These are phyloP conservation scores for Fusarium sororula DNA, from an alignment of 2,329 filamentous ascomycete species.

Conservation along the genomic window DNA sequence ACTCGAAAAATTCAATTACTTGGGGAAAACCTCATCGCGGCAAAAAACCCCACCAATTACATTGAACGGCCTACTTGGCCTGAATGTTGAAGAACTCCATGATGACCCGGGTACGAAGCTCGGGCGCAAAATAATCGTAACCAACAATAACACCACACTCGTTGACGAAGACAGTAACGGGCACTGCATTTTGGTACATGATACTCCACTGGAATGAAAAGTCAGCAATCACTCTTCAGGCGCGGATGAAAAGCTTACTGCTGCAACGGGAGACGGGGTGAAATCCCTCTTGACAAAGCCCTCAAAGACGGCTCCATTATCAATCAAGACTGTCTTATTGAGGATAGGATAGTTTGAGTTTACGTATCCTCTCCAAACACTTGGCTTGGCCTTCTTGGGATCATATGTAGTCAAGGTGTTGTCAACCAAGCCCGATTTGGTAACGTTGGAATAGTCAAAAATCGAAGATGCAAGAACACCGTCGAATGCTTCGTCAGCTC, in stretches of 20 bases:
- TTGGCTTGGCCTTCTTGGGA: conserved; percentile 19
- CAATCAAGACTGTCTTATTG: conserved; percentile 41
- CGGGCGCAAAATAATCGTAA: conserved; percentile 48
- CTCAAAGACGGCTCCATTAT: conserved; percentile 36
- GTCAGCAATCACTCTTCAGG: not conserved
- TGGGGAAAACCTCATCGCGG: not conserved
- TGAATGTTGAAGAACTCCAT: conserved; percentile 46
- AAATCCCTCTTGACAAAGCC: conserved; percentile 38
- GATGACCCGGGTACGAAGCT: conserved; percentile 41
- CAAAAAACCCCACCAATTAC: not conserved
- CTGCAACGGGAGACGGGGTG: conserved; percentile 29
- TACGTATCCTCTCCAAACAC: conserved; percentile 47
- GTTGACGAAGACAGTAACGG: conserved; percentile 49
- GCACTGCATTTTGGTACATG: conserved; percentile 48
- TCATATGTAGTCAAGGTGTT: conserved; percentile 46
- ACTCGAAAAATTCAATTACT: not conserved
- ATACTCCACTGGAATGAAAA: conserved; percentile 45
- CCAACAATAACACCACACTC: conserved; percentile 48
- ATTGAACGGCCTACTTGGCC: not conserved
- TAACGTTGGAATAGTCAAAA: conserved; percentile 50
- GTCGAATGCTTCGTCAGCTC: conserved; percentile 45
- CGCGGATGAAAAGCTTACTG: conserved; percentile 19
- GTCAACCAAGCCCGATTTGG: conserved; percentile 47
- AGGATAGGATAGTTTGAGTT: conserved; percentile 52
- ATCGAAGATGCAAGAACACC: conserved; percentile 43